Evolutionary conservation across 345 rosid genomes (phyloP), one percentile per base, ranked within the genome.

Genomic region (Populus ilicifolia): DNA sequence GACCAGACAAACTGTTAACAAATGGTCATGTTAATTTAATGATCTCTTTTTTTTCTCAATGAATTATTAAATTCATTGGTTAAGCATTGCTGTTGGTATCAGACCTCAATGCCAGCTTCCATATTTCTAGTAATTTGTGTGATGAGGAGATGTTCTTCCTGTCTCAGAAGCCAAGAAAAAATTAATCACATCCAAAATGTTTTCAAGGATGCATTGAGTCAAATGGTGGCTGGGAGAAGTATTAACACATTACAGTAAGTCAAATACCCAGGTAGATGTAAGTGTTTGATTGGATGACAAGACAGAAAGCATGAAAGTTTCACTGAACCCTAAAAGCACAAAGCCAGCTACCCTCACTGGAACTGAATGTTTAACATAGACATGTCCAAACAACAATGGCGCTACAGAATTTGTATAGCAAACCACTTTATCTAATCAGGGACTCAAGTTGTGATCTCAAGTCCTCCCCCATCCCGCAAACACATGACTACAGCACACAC

Each of bases 181-280:
- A 20, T 10, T 18, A 18, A 71, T 30, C 41, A 23, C 8, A 14
- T 18, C 52, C n/a, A 21, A 21, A 23, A 38, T 8, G n/a, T 29
- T 61, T 14, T 27, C 23, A 73, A 61, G 76, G 25, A 73, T 59
- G 67, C 67, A 73, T 12, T 25, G 65, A 25, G n/a, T 70, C 30
- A 17, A 17, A 73, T 61, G 30, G 21, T 59, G 23, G 2, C 23
- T 14, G 50, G 35, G 39, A 20, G 18, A 52, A 30, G 30, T 17
- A 18, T 29, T 2, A n/a, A 50, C 54, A 29, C 33, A 16, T 38
- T 41, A 73, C n/a, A 35, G 54, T 36, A 41, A 35, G 18, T 59
- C 23, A 9, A 39, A 71, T 1, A 20, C n/a, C 25, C n/a, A 38
- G 68, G 48, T 3, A n/a, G 39, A 39, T 48, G 25, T 23, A 73